Conservation (phyloP, 225 moss, liverwort and hornwort genomes). For the Straminergon stramineum region DNA sequence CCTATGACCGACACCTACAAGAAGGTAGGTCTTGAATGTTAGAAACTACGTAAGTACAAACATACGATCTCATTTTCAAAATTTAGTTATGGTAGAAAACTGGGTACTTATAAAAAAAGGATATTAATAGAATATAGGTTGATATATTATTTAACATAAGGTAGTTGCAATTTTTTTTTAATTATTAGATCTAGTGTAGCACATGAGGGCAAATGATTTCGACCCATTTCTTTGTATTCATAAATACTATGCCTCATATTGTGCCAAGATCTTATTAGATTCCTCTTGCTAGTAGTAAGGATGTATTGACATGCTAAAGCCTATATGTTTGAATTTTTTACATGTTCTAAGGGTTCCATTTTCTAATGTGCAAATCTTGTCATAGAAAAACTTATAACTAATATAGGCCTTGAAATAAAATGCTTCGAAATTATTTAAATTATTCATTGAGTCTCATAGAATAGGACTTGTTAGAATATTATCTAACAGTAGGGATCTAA, state of each 20-base stretch:
- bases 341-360: neutral
- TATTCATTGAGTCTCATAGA: too few relatives aligned
- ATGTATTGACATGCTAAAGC: neutral
- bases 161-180: neutral
- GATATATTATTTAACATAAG: neutral
- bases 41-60: neutral
- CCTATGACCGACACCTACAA: accelerated
- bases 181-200: neutral
- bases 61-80: neutral
- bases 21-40: neutral
- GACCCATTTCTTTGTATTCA: neutral
- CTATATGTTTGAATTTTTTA: neutral
- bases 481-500: neutral
- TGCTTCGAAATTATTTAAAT: neutral
- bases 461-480: neutral
- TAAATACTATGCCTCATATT: neutral
- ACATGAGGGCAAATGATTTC: too few relatives aligned
- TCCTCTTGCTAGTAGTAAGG: neutral
- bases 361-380: neutral
- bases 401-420: neutral
- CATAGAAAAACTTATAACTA: neutral
- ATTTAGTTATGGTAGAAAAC: neutral
- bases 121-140: neutral
- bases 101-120: accelerated
- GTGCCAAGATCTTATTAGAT: accelerated